Evolutionary conservation across 495 filamentous ascomycete species (phyloP).

Genomic region (Daldinia decipiens): DNA sequence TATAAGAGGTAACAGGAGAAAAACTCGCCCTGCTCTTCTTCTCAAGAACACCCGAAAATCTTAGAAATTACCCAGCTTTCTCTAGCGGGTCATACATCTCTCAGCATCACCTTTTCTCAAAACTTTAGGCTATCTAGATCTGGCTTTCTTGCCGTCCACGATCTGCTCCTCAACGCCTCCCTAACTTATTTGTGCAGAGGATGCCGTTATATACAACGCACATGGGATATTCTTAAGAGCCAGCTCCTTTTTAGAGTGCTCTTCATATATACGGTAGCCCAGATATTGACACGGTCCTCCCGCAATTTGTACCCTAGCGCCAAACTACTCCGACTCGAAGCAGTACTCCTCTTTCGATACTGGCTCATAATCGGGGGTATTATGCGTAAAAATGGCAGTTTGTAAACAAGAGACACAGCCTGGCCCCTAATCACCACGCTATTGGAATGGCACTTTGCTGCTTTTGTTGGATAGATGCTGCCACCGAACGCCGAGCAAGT

Average conservation of each 20-base stretch:
- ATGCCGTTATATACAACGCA: constrained; percentile 35
- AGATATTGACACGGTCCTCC: constrained; percentile 22
- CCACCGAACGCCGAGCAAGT: constrained; percentile 33
- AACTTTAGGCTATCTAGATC: constrained; percentile 2
- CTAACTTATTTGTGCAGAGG: constrained; percentile 8
- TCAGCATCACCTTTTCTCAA: constrained; percentile 2
- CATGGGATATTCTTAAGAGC: constrained; percentile 16
- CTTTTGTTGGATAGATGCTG: constrained; percentile 31
- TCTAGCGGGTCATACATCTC: constrained; percentile 13
- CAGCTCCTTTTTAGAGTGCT: constrained; percentile 9
- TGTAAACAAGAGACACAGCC: constrained; percentile 28
- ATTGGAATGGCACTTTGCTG: constrained; percentile 26
- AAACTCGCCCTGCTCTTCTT: constrained; percentile 7
- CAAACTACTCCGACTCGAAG: constrained; percentile 15
- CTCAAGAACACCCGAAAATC: background rate
- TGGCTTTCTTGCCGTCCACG: constrained; percentile 6
- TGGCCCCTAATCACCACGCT: constrained; percentile 23
- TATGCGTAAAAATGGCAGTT: constrained; percentile 24
- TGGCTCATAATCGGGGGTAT: constrained; percentile 29
- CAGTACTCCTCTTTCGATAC: constrained; percentile 7
- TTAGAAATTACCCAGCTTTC: constrained; percentile 15
- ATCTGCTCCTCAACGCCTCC: background rate
- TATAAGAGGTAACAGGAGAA: constrained; percentile 6
- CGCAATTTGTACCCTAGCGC: constrained; percentile 19
- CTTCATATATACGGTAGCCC: constrained; percentile 24